These are phyloP conservation scores for Biancaea sappan DNA, from an alignment of 306 rosid genomes.

Conservation along the genomic window DNA sequence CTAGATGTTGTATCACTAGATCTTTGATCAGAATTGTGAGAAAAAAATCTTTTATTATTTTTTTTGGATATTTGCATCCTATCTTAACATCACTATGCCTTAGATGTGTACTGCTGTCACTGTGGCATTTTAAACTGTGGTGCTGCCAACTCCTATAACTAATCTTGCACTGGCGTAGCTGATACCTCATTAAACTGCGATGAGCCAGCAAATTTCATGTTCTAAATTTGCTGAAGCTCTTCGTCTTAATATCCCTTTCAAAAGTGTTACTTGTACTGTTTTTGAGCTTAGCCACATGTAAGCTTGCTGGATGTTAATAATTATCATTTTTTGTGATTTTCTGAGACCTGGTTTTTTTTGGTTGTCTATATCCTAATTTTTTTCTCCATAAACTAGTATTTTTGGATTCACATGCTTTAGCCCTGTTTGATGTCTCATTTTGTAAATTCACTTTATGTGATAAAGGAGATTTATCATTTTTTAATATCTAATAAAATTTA, in stretches of 20 bases:
- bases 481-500: background rate
- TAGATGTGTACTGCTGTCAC: slow-evolving; percentile 7
- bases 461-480: background rate
- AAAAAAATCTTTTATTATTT: background rate
- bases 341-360: background rate
- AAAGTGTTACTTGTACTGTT: slow-evolving; percentile 11
- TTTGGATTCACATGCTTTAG: background rate
- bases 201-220: background rate
- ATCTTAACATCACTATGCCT: background rate
- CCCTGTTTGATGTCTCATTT: background rate
- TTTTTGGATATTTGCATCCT: background rate
- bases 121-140: background rate
- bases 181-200: background rate
- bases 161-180: background rate
- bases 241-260: background rate
- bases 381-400: background rate
- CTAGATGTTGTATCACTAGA: background rate
- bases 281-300: slow-evolving; percentile 11
- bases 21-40: slow-evolving; percentile 9
- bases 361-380: background rate
- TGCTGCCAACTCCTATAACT: background rate
- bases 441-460: background rate
- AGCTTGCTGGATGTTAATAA: slow-evolving; percentile 2
- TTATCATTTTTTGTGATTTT: slow-evolving; percentile 19
- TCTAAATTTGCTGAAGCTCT: background rate